A percentile compares a stretch with the other conserved stretches of the same genome.
Conservation (phyloP, 495 filamentous ascomycete genomes). For the Penicillium roqueforti region DNA sequence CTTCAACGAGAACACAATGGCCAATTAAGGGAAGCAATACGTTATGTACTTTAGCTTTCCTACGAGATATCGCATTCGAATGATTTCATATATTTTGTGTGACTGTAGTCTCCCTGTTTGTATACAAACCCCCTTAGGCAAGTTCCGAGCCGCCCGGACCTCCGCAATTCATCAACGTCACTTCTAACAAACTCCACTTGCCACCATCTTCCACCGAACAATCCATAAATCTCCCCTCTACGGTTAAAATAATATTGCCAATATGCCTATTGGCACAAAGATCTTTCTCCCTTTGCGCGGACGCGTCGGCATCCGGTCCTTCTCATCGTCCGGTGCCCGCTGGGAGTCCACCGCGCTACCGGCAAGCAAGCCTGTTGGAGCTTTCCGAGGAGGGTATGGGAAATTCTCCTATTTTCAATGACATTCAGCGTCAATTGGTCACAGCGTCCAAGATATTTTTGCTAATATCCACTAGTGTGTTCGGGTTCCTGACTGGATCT, state of each 20-base stretch:
- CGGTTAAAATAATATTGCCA: constrained; percentile 6
- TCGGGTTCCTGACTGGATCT: constrained; percentile 89
- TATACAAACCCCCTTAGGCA: constrained; percentile 5
- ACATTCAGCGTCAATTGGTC: not conserved
- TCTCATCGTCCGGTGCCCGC: constrained; percentile 36
- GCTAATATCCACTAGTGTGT: constrained; percentile 53
- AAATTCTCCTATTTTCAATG: not conserved
- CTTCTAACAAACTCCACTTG: constrained; percentile 17
- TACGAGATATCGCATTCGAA: not conserved
- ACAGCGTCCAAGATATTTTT: not conserved
- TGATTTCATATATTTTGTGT: constrained; percentile 7
- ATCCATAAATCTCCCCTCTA: not conserved
- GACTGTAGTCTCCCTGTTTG: constrained; percentile 3
- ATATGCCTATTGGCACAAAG: constrained; percentile 24
- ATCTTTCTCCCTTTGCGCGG: constrained; percentile 23
- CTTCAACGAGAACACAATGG: constrained; percentile 69
- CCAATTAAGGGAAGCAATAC: constrained; percentile 22
- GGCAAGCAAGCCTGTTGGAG: constrained; percentile 76
- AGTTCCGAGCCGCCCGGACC: constrained; percentile 18
- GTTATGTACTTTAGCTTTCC: not conserved
- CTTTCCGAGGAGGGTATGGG: constrained; percentile 85
- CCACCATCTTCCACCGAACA: constrained; percentile 13
- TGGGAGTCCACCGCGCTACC: constrained; percentile 50
- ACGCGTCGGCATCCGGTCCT: constrained; percentile 28
- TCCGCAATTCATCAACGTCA: constrained; percentile 32